These are phyloP conservation scores for Fusarium keratoplasticum DNA, from an alignment of 2,329 filamentous ascomycete genomes.

Conservation along the genomic window DNA sequence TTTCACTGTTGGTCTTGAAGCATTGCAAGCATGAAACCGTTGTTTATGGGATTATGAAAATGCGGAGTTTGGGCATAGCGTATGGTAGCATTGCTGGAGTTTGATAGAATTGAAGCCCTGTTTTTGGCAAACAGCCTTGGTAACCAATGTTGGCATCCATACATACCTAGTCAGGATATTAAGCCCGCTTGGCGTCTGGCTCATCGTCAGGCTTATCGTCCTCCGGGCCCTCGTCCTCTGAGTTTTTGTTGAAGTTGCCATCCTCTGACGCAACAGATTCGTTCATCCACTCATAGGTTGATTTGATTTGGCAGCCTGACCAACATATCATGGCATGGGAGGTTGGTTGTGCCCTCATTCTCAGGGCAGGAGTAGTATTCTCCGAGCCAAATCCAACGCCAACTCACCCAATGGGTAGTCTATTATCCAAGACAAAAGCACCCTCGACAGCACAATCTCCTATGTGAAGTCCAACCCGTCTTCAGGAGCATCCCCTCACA, in stretches of 20 bases:
- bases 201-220: not conserved
- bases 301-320: too few relatives aligned
- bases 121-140: not conserved
- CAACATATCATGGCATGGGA: too few relatives aligned
- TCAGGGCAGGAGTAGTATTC: not conserved
- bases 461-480: not conserved
- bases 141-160: too few relatives aligned
- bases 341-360: not conserved
- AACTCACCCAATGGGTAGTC: not conserved
- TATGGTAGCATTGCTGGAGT: conserved; percentile 32
- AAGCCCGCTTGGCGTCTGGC: not conserved
- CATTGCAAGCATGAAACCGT: conserved; percentile 30
- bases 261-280: too few relatives aligned
- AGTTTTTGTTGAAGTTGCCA: too few relatives aligned
- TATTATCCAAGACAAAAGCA: not conserved
- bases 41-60: not conserved
- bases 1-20: conserved; percentile 38
- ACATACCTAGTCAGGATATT: too few relatives aligned
- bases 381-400: not conserved
- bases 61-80: conserved; percentile 32
- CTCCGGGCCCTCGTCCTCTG: too few relatives aligned
- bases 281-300: too few relatives aligned
- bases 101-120: conserved; percentile 11
- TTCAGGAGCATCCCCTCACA: not conserved
- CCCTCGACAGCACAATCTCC: not conserved